Evolutionary conservation across 2,329 filamentous ascomycete genomes (phyloP), one percentile per base, ranked within the genome.

Genomic region (Neobulgaria alba): DNA sequence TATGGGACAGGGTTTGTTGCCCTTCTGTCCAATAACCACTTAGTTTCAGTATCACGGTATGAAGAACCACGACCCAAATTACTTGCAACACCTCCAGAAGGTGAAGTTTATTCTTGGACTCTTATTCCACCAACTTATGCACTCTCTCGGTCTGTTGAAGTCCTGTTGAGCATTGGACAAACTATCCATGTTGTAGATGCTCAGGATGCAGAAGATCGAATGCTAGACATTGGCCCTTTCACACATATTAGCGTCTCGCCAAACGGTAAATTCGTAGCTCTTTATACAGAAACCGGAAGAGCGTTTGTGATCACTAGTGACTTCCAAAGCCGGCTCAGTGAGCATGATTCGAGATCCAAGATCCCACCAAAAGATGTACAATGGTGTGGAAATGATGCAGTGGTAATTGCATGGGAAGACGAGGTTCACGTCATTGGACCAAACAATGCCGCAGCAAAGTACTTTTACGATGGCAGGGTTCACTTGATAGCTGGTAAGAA

Each of bases 321-420:
- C 61, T 96, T 96, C 60, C 88, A 95, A 59, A 88, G 84, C 56
- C 82, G 89, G 42, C 70, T 95, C 47, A 90, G 88, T 58, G 89
- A 96, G 63, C 90, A 96, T 58, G 80, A 95, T 56, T 90, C 89
- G 1, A 81, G 81, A 51, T 89, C 86, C 8, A 83, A 82, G 60
- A 94, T 87, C 4, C 73, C 82, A 1, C 92, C 92, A 3, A 83
- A 86, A 54, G 86, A 92, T 49, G 73, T 98, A 46, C 82, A 92
- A 55, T 98, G 92, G 92, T 98, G 92, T 61, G 92, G 92, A 4
- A 90, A 92, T 55, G 90, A 96, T 62, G 87, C 89, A 10, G 84
- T 92, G 3, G 77, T 95, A 19, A 78, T 98, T 54, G 89, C 89
- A 0, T 98, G 92, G 92, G 92, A 96, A 58, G 92, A 98, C 57